Conservation (phyloP, 768 basidiomycete species). For the Cubamyces lactineus region DNA sequence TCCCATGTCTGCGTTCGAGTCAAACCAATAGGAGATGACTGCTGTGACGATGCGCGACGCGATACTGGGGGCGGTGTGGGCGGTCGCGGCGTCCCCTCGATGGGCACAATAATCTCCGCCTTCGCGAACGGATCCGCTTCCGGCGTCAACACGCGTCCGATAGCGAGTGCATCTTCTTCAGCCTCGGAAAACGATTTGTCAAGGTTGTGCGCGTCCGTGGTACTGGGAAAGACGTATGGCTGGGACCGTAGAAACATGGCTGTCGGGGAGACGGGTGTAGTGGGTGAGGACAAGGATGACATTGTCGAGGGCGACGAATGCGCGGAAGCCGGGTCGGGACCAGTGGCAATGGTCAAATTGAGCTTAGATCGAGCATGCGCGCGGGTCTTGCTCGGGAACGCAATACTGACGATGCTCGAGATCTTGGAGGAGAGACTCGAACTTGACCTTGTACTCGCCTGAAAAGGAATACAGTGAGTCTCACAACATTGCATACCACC, state of each 20-base stretch:
- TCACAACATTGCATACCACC: neutral
- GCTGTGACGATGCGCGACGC: slow-evolving; percentile 13
- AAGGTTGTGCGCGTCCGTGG: slow-evolving; percentile 5
- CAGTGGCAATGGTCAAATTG: slow-evolving; percentile 23
- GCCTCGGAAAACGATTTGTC: slow-evolving; percentile 5
- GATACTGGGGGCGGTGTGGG: slow-evolving; percentile 12
- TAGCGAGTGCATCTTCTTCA: slow-evolving; percentile 19
- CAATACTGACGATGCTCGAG: slow-evolving; percentile 23
- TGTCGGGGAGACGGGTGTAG: slow-evolving; percentile 20
- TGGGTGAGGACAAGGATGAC: slow-evolving; percentile 6
- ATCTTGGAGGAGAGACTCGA: slow-evolving; percentile 29
- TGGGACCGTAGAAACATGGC: slow-evolving; percentile 11
- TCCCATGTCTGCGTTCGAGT: slow-evolving; percentile 10
- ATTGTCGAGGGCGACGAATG: slow-evolving; percentile 24
- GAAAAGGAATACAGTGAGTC: neutral
- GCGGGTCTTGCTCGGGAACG: slow-evolving; percentile 24
- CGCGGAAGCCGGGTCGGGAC: slow-evolving; percentile 11
- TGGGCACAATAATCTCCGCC: slow-evolving; percentile 24
- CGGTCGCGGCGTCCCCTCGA: slow-evolving; percentile 14
- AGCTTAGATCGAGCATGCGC: slow-evolving; percentile 30
- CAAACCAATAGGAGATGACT: neutral
- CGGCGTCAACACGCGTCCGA: slow-evolving; percentile 35
- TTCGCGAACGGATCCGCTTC: slow-evolving; percentile 35
- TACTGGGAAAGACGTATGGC: slow-evolving; percentile 8
- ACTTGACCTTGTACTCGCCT: slow-evolving; percentile 30